Evolutionary conservation across 768 basidiomycete genomes (phyloP), one percentile per base, ranked within the genome.

Genomic region (Clathrus columnatus): DNA sequence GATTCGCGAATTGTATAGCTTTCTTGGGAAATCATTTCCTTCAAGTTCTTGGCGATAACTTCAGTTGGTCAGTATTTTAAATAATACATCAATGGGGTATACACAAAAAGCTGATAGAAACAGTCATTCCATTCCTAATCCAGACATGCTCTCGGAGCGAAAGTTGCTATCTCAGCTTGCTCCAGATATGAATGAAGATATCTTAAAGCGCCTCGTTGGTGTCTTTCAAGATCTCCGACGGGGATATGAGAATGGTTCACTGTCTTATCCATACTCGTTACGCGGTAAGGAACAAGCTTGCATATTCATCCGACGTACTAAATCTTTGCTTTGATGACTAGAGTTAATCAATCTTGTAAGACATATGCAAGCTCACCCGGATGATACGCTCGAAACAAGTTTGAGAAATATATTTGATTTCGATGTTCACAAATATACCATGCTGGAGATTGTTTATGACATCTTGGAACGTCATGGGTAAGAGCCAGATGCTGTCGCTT

Each of bases 1-100:
- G n/a, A 18, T 14, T 32, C 20, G 24, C 29, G 30, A 46, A 23
- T 18, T 53, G 17, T 11, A 14, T 51, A 85, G 83, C 83, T 1
- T 85, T 85, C 75, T 71, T 85, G 21, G 83, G 83, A 1, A 85
- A 85, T 58, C 82, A 85, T 63, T 85, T 85, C 70, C 67, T 84
- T 20, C 83, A 85, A 61, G 83, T 85, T 14, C 73, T 84, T 2
- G 83, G 83, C 2, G 83, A 85, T 65, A 81, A 79, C 61, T 84
- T 85, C 65, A 81, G 81, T 59, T 72, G 68, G 63, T 65, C 16
- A 54, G 60, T 4, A 32, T 17, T 29, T 24, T 49, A 4, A 29
- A 6, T 26, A 5, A 54, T 56, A 16, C 20, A 8, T 17, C 30
- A 41, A 7, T 17, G 14, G n/a, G n/a, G n/a, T 30, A 5, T 27